Conservation (phyloP, 257 asterid genomes). For the Pogostemon cablin region DNA sequence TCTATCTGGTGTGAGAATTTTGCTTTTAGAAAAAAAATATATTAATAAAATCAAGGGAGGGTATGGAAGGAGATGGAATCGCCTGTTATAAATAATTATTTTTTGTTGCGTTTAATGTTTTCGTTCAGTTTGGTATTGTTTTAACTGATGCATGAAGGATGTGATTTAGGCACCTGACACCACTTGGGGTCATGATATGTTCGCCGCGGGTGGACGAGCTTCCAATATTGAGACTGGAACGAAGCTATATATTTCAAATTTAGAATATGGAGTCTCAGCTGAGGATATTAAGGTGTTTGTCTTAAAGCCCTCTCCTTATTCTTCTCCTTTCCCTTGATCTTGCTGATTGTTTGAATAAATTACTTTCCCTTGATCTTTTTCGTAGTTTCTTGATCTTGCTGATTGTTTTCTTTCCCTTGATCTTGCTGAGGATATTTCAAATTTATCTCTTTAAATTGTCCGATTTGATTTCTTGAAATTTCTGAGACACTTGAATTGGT, state of each 20-base stretch:
- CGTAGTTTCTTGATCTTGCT: not conserved
- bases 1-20: not conserved
- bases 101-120: not conserved
- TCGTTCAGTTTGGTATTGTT: not conserved
- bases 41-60: not conserved
- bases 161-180: constrained; percentile 79
- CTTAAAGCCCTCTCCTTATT: not conserved
- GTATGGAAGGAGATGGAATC: not conserved
- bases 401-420: not conserved
- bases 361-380: not conserved
- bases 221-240: constrained; percentile 94
- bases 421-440: too few relatives aligned
- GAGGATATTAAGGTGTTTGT: constrained; percentile 81
- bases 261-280: constrained; percentile 86
- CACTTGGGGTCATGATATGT: constrained; percentile 87
- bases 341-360: not conserved
- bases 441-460: not conserved
- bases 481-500: not conserved
- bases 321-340: not conserved
- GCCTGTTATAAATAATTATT: not conserved
- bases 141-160: constrained; percentile 22
- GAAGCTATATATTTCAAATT: constrained; percentile 87
- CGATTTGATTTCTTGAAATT: not conserved
- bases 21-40: not conserved
- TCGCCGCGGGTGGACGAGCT: constrained; percentile 53